Percentiles rank a stretch among this genome's conserved stretches.
phyloP scores from a whole-genome alignment of 2,329 filamentous ascomycete species.

The Venturia pyrina region DNA sequence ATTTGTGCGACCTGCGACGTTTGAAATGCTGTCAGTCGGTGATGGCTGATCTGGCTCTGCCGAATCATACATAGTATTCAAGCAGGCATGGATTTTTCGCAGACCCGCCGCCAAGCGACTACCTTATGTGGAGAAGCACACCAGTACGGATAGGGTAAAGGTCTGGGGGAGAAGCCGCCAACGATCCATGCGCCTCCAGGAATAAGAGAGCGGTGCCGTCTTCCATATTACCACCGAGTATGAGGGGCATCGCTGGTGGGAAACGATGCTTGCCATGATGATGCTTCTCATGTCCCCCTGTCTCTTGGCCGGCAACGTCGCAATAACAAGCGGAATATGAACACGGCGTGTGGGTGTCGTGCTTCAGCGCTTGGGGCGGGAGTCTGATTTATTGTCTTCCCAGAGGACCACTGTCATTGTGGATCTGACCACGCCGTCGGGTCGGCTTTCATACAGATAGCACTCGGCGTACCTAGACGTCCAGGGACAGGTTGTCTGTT shows the following conservation, averaged over 20 bases:
- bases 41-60: not conserved
- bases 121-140: constrained; percentile 2
- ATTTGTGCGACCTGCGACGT: not conserved
- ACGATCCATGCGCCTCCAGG: not conserved
- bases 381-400: not conserved
- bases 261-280: not conserved
- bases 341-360: not conserved
- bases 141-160: not conserved
- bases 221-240: not conserved
- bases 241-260: not conserved
- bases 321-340: too few species aligned
- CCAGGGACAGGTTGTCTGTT: not conserved
- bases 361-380: constrained; percentile 1
- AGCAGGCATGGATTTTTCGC: not conserved
- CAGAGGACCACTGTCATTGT: not conserved
- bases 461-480: not conserved
- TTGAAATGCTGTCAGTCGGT: not conserved
- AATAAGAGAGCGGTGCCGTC: not conserved
- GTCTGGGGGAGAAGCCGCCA: constrained; percentile 2
- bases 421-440: not conserved
- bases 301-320: not conserved
- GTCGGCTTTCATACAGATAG: not conserved
- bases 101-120: not conserved
- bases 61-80: not conserved
- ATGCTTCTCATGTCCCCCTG: not conserved